phyloP scores from a whole-genome alignment of 345 rosid genomes.

The Murraya paniculata region DNA sequence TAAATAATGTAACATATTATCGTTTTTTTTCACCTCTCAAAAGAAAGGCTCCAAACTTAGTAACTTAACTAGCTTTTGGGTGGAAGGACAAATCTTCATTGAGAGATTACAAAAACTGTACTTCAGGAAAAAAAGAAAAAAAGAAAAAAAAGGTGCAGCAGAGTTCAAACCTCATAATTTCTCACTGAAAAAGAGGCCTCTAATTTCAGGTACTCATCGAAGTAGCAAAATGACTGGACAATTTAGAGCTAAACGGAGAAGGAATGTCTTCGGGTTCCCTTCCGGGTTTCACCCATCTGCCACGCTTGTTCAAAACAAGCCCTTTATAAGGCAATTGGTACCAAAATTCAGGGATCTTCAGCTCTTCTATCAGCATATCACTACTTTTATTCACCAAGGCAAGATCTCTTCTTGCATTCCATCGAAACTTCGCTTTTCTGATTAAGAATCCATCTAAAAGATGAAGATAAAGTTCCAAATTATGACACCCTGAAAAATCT shows the following conservation, averaged over 20 bases:
- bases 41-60: not conserved
- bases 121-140: too few relatives aligned
- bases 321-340: constrained; percentile 60
- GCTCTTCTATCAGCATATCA: constrained; percentile 51
- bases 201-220: not conserved
- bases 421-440: constrained; percentile 40
- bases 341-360: constrained; percentile 59
- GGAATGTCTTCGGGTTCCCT: constrained; percentile 72
- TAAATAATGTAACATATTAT: too few relatives aligned
- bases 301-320: constrained; percentile 49
- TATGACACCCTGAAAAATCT: constrained; percentile 43
- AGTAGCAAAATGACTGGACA: not conserved
- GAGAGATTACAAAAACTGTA: not conserved
- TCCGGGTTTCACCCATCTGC: constrained; percentile 71
- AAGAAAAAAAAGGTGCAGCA: not conserved
- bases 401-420: constrained; percentile 56
- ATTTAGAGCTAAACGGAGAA: constrained; percentile 36
- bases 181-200: not conserved
- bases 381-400: constrained; percentile 57
- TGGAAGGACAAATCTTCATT: not conserved
- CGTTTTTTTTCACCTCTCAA: too few relatives aligned
- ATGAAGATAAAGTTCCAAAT: constrained; percentile 58
- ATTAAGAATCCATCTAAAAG: constrained; percentile 50
- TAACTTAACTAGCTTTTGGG: not conserved
- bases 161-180: not conserved